Percentiles rank a stretch among this genome's conserved stretches.
These are phyloP conservation scores for Diddensiella transvaalensis DNA, from an alignment of 805 yeast genomes.

Conservation along the genomic window DNA sequence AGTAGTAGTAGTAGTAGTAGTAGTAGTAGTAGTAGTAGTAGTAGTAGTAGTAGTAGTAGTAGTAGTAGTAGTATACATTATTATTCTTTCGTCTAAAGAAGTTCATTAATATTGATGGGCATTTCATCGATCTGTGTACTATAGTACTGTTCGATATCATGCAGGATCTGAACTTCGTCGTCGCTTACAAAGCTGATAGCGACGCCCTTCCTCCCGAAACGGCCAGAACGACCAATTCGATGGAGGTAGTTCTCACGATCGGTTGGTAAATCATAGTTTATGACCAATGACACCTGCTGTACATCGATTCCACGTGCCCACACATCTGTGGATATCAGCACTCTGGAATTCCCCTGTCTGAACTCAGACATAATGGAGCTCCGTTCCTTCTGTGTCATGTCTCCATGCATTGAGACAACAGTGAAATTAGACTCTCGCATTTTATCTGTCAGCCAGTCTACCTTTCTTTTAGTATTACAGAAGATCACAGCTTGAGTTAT, in stretches of 20 bases:
- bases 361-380: conserved; percentile 94
- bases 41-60: too few relatives aligned
- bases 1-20: too few relatives aligned
- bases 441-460: conserved; percentile 78
- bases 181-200: conserved; percentile 91
- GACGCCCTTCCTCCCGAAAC: conserved; percentile 98
- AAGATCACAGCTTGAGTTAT: conserved; percentile 97
- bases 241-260: conserved; percentile 93
- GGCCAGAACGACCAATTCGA: conserved; percentile 97
- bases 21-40: too few relatives aligned
- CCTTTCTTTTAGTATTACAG: conserved; percentile 94
- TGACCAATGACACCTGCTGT: conserved; percentile 93
- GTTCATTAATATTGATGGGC: conserved; percentile 56
- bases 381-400: conserved; percentile 90
- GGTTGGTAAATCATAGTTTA: conserved; percentile 88
- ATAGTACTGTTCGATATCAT: conserved; percentile 87
- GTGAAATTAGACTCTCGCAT: conserved; percentile 79
- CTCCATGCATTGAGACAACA: conserved; percentile 94
- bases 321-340: conserved; percentile 87
- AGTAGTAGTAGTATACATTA: too few relatives aligned
- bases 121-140: conserved; percentile 87
- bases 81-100: conserved; percentile 25
- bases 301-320: conserved; percentile 98
- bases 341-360: conserved; percentile 90
- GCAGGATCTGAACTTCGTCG: conserved; percentile 68